These are phyloP conservation scores for Kregervanrija pseudodelftensis DNA, from an alignment of 805 yeast genomes.

Conservation along the genomic window DNA sequence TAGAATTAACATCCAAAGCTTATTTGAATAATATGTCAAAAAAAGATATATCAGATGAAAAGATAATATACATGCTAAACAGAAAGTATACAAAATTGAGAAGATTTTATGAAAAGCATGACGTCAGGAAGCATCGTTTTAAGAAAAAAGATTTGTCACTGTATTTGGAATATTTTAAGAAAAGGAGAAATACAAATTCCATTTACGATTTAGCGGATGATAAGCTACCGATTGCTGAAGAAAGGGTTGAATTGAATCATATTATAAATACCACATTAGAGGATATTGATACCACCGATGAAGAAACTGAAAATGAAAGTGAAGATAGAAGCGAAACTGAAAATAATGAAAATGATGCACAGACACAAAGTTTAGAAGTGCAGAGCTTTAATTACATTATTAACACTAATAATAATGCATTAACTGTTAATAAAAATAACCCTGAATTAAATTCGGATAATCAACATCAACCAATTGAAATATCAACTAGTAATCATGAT, in stretches of 20 bases:
- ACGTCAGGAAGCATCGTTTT: constrained; percentile 23
- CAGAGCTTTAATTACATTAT: too few species aligned
- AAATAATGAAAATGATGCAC: neutral
- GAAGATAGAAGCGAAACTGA: constrained; percentile 4
- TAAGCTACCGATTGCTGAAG: neutral
- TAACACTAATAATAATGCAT: too few species aligned
- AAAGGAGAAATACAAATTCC: too few species aligned
- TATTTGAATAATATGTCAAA: constrained; percentile 20
- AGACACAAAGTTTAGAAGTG: too few species aligned
- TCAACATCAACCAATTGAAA: too few species aligned
- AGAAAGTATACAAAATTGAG: constrained; percentile 22
- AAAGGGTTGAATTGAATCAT: constrained; percentile 8
- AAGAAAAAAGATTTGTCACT: constrained; percentile 22
- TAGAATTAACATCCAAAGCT: constrained; percentile 19
- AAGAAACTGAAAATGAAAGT: constrained; percentile 7
- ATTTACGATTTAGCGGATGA: too few species aligned
- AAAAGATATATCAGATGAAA: constrained; percentile 14
- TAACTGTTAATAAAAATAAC: too few species aligned
- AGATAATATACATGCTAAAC: constrained; percentile 24
- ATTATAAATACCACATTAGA: constrained; percentile 13
- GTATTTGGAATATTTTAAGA: constrained; percentile 25
- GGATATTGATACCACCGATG: constrained; percentile 14
- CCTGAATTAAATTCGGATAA: too few species aligned
- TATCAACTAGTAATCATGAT: too few species aligned
- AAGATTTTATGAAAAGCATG: constrained; percentile 20